These are phyloP conservation scores for Ogataea philodendri DNA, from an alignment of 805 yeast genomes.

Conservation along the genomic window DNA sequence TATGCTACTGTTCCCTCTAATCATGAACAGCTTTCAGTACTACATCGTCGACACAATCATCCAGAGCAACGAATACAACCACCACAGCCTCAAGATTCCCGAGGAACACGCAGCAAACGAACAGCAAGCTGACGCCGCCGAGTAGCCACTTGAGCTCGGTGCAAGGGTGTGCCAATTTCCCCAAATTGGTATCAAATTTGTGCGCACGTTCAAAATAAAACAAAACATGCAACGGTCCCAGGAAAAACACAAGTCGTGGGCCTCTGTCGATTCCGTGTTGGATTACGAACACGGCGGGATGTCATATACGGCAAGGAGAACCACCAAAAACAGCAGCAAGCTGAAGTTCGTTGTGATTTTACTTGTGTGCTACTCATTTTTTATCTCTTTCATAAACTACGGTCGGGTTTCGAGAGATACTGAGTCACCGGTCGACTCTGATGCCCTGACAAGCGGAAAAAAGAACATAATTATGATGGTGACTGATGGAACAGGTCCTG, in stretches of 20 bases:
- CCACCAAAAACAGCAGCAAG: conserved; percentile 10
- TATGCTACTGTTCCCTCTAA: conserved; percentile 74
- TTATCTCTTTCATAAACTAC: conserved; percentile 4
- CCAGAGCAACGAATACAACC: conserved; percentile 47
- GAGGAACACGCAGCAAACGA: conserved; percentile 6
- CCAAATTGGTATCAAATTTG: no score
- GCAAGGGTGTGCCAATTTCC: conserved; percentile 4
- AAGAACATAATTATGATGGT: conserved; percentile 84
- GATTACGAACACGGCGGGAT: conserved; percentile 2
- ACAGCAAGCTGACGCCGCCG: not conserved
- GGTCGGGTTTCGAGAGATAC: conserved; percentile 4
- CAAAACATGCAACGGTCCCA: conserved; percentile 3
- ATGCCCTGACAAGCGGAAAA: conserved; percentile 35
- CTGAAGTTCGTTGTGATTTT: conserved; percentile 5
- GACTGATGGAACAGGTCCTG: conserved; percentile 95
- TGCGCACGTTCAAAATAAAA: not conserved
- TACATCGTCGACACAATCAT: conserved; percentile 72
- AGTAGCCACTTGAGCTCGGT: not conserved
- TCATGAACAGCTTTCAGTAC: conserved; percentile 73
- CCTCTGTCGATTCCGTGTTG: not conserved
- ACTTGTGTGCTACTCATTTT: conserved; percentile 6
- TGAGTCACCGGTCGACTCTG: not conserved
- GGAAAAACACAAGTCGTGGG: conserved; percentile 1
- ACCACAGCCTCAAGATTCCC: conserved; percentile 13
- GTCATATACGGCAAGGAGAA: conserved; percentile 1